Evolutionary conservation across 768 basidiomycete genomes (phyloP).

Genomic region (Termitomyces sp.): DNA sequence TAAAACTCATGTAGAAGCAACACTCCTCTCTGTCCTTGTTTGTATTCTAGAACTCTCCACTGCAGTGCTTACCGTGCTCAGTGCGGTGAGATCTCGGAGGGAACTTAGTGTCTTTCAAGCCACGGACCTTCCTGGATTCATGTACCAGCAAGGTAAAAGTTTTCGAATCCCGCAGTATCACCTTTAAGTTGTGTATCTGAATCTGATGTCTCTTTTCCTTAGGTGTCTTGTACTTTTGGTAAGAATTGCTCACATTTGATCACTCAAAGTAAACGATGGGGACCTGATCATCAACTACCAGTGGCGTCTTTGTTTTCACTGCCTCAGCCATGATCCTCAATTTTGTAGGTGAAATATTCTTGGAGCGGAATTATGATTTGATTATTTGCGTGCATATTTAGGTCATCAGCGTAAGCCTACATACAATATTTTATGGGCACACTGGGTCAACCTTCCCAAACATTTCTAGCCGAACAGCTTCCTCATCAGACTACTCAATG

Average conservation of each 20-base stretch:
- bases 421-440: not conserved
- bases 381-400: not conserved
- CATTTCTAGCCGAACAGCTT: not conserved
- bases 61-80: slow-evolving; percentile 8
- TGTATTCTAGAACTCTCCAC: slow-evolving; percentile 7
- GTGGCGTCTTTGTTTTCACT: slow-evolving; percentile 2
- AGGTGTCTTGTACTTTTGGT: slow-evolving; percentile 13
- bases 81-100: slow-evolving; percentile 1
- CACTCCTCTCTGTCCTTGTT: slow-evolving; percentile 11
- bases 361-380: not conserved
- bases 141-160: slow-evolving; percentile 9
- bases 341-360: not conserved
- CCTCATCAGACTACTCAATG: slow-evolving; percentile 7
- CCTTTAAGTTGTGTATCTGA: not conserved
- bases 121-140: not conserved
- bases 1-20: slow-evolving; percentile 3
- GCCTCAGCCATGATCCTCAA: slow-evolving; percentile 2
- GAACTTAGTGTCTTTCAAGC: not conserved
- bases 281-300: not conserved
- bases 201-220: not conserved
- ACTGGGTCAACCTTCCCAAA: not conserved
- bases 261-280: not conserved
- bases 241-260: not conserved
- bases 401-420: not conserved
- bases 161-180: not conserved